Conservation (phyloP, 2,329 filamentous ascomycete species). For the Aspergillus brasiliensis region DNA sequence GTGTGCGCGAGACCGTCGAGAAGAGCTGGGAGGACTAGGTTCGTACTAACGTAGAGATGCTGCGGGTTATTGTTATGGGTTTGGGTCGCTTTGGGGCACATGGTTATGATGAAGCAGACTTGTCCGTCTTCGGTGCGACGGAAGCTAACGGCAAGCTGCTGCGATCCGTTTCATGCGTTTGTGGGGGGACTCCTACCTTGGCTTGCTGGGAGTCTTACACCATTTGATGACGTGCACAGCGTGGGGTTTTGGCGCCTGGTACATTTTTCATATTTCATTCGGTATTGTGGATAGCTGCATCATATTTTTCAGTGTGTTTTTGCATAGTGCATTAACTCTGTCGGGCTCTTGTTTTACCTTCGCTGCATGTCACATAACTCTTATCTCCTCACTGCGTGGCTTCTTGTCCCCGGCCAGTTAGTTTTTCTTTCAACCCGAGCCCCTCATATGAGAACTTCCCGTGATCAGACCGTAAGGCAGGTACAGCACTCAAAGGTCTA, state of each 20-base stretch:
- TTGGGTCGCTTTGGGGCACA: constrained; percentile 12
- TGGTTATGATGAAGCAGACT: constrained; percentile 12
- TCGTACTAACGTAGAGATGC: background rate
- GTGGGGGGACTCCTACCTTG: constrained; percentile 17
- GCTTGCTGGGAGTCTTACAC: constrained; percentile 16
- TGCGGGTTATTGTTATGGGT: constrained; percentile 1
- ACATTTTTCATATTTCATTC: constrained; percentile 21
- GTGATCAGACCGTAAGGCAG: background rate
- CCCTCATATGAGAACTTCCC: background rate
- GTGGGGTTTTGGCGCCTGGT: constrained; percentile 47
- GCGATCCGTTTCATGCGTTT: constrained; percentile 11
- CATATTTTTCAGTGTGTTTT: constrained; percentile 15
- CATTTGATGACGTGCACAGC: constrained; percentile 43
- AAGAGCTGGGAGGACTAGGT: constrained; percentile 95
- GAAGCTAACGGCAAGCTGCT: constrained; percentile 9
- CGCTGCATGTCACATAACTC: constrained; percentile 2
- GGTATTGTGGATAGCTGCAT: constrained; percentile 27
- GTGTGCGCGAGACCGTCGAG: constrained; percentile 94
- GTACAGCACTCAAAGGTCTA: background rate
- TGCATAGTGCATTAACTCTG: constrained; percentile 21
- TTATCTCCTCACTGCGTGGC: background rate
- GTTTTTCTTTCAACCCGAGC: no score
- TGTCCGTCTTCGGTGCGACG: constrained; percentile 9
- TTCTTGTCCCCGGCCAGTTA: no score
- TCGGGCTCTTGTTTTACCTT: background rate